Evolutionary conservation across 306 rosid species (phyloP).

Genomic region (Cucurbita pepo): DNA sequence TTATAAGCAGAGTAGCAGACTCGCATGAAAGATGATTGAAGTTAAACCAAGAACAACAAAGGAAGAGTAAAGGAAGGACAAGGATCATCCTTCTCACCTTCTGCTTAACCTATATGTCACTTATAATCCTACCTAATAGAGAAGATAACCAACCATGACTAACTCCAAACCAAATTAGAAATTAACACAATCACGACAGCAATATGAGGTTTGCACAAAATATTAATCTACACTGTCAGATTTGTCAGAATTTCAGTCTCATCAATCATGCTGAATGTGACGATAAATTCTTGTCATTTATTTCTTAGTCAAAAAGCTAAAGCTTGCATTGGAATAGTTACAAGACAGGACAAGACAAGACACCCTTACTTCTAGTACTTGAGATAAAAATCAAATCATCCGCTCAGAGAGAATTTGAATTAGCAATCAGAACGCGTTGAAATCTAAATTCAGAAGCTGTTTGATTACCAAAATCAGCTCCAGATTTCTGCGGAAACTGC

Average conservation of each 20-base stretch:
- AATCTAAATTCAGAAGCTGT: background rate
- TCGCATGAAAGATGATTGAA: background rate
- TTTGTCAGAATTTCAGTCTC: background rate
- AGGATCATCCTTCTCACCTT: background rate
- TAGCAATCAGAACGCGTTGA: background rate
- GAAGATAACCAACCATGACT: background rate
- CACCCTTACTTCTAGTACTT: too few relatives aligned
- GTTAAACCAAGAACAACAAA: background rate
- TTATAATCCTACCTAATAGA: background rate
- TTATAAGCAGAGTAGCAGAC: background rate
- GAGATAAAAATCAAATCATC: background rate
- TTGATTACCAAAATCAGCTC: background rate
- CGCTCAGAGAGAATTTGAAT: background rate
- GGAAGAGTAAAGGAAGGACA: background rate
- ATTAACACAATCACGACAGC: background rate
- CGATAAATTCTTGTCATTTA: background rate
- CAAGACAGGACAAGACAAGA: background rate
- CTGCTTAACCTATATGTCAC: background rate
- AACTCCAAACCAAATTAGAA: background rate
- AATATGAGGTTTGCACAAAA: background rate
- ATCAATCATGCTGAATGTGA: background rate
- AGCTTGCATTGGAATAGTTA: background rate
- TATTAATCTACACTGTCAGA: background rate
- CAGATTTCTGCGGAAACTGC: background rate
- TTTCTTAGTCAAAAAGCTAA: background rate